Conservation (phyloP, 371 early-diverging fungal species). For the Saksenaea oblongispora region DNA sequence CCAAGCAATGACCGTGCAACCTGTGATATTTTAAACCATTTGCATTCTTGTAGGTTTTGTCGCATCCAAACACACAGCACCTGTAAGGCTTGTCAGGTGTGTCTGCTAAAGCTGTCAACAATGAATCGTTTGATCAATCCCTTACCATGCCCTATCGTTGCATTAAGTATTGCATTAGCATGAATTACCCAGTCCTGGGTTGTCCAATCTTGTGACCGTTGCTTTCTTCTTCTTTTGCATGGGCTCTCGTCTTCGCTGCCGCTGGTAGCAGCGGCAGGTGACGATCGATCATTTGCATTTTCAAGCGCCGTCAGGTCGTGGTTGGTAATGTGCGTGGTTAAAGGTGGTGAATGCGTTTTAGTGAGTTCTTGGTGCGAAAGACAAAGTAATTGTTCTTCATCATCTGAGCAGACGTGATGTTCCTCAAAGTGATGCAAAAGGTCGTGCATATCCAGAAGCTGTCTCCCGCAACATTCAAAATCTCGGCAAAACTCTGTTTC, state of each 20-base stretch:
- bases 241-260: background rate
- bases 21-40: slow-evolving; percentile 95
- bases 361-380: background rate
- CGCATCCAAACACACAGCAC: slow-evolving; percentile 79
- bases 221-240: background rate
- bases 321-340: slow-evolving; percentile 1
- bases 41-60: slow-evolving; percentile 91
- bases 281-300: background rate
- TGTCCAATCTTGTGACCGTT: background rate
- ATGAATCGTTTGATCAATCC: background rate
- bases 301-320: slow-evolving; percentile 5
- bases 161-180: background rate
- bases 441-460: slow-evolving; percentile 81
- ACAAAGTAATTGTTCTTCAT: background rate
- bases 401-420: slow-evolving; percentile 72
- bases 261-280: background rate
- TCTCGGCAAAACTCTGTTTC: slow-evolving; percentile 89
- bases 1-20: slow-evolving; percentile 69
- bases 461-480: slow-evolving; percentile 86
- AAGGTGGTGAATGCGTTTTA: slow-evolving; percentile 9
- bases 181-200: background rate
- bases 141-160: background rate
- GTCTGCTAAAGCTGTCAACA: background rate
- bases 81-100: slow-evolving; percentile 62
- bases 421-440: slow-evolving; percentile 93